Conservation (phyloP, 495 filamentous ascomycete species). For the Trichocladium uniseriatum region DNA sequence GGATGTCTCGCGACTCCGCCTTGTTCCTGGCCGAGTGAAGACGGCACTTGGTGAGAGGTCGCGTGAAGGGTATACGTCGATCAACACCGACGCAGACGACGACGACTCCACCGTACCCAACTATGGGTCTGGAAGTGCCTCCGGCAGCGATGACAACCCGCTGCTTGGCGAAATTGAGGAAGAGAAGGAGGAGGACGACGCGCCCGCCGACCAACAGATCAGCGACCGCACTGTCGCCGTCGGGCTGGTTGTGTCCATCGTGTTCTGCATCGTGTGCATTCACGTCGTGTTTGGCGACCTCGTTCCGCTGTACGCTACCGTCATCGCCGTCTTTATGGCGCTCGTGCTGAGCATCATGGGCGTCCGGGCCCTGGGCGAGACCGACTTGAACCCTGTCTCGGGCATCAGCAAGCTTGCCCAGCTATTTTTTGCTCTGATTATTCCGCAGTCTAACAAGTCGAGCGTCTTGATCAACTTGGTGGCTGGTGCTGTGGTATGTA, state of each 20-base stretch:
- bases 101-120: not conserved
- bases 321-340: conserved; percentile 75
- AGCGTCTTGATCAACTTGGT: conserved; percentile 88
- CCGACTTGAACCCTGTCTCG: conserved; percentile 92
- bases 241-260: conserved; percentile 63
- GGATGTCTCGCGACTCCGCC: no score
- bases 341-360: conserved; percentile 91
- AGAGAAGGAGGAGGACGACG: conserved; percentile 47
- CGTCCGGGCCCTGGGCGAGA: conserved; percentile 88
- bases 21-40: not conserved
- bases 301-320: conserved; percentile 60
- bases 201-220: conserved; percentile 74
- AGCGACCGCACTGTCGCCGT: conserved; percentile 60
- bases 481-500: conserved; percentile 63
- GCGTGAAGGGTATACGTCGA: conserved; percentile 4
- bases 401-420: conserved; percentile 96
- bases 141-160: not conserved
- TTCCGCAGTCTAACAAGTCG: conserved; percentile 59
- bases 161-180: conserved; percentile 7
- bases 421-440: conserved; percentile 85
- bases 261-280: conserved; percentile 71
- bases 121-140: conserved; percentile 42
- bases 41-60: not conserved
- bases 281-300: conserved; percentile 66
- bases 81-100: conserved; percentile 3